These are phyloP conservation scores for Aspergillus spinulosporus DNA, from an alignment of 2,329 filamentous ascomycete genomes.

Conservation along the genomic window DNA sequence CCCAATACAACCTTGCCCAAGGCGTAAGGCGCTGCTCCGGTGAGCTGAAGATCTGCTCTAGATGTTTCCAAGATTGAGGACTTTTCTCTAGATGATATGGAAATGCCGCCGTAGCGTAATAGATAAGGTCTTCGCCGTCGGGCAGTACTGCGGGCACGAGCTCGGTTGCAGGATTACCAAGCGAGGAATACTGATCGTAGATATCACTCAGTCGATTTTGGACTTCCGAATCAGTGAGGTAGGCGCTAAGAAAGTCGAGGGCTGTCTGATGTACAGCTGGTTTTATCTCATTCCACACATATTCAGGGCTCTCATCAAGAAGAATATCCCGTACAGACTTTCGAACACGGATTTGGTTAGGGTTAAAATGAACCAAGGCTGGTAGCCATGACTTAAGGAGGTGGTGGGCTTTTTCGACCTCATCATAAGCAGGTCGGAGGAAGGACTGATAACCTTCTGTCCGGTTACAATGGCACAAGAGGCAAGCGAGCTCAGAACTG, in stretches of 20 bases:
- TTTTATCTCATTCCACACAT: conserved; percentile 2
- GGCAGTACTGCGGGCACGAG: not conserved
- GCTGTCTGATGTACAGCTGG: not conserved
- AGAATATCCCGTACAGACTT: not conserved
- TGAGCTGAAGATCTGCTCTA: not conserved
- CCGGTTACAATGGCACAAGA: not conserved
- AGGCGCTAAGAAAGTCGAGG: not conserved
- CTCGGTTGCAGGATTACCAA: not conserved
- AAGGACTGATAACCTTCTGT: not conserved
- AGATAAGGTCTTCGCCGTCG: not conserved
- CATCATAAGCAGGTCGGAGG: not conserved
- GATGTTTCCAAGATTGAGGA: not conserved
- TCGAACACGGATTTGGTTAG: not conserved
- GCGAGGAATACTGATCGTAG: not conserved
- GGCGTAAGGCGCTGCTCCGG: not conserved
- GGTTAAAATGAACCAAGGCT: not conserved
- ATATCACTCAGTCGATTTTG: not conserved
- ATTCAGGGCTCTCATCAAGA: not conserved
- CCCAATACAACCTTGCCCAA: conserved; percentile 1
- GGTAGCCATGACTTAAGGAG: not conserved
- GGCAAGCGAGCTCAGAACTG: not conserved
- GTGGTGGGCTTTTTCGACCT: not conserved
- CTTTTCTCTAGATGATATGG: not conserved
- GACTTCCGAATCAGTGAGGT: not conserved
- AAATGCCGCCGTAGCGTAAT: not conserved